These are phyloP conservation scores for Suillus hirtellus DNA, from an alignment of 768 basidiomycete genomes.

Conservation along the genomic window DNA sequence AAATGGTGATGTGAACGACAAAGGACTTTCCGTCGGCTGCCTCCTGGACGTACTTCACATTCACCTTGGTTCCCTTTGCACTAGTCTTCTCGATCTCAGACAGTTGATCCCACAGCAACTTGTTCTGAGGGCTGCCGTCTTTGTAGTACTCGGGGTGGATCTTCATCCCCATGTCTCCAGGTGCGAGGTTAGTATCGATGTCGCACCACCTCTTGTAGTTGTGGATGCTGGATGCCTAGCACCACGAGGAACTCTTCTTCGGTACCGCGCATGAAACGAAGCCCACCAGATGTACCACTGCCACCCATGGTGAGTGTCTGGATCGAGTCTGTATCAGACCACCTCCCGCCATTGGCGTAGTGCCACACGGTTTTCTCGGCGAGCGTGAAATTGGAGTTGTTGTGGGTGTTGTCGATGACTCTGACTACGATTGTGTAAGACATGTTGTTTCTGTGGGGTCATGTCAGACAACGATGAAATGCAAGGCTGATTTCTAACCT, in stretches of 20 bases:
- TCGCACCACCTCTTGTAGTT: conserved; percentile 42
- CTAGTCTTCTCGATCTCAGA: not conserved
- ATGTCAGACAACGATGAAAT: not conserved
- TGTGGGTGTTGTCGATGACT: not conserved
- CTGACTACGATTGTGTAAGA: not conserved
- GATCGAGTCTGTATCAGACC: conserved; percentile 24
- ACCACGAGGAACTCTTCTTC: conserved; percentile 36
- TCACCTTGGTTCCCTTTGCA: not conserved
- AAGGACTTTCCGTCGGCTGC: not conserved
- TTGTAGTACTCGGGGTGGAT: conserved; percentile 20
- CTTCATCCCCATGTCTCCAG: conserved; percentile 23
- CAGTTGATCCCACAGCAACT: not conserved
- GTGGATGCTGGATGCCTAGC: conserved; percentile 43
- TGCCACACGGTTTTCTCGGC: not conserved
- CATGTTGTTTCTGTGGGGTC: not conserved
- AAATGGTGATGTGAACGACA: not conserved
- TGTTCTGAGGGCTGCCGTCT: not conserved
- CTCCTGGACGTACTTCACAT: not conserved
- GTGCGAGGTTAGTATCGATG: conserved; percentile 33
- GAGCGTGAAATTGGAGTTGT: not conserved
- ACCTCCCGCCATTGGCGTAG: conserved; percentile 24
- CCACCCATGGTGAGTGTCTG: conserved; percentile 36
- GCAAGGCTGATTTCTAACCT: not conserved
- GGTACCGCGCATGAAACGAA: conserved; percentile 34
- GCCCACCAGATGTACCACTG: conserved; percentile 42